Percentiles rank a stretch among this genome's conserved stretches.
Conservation (phyloP, 352 stramenopile species). For the Pythium monospermum region DNA sequence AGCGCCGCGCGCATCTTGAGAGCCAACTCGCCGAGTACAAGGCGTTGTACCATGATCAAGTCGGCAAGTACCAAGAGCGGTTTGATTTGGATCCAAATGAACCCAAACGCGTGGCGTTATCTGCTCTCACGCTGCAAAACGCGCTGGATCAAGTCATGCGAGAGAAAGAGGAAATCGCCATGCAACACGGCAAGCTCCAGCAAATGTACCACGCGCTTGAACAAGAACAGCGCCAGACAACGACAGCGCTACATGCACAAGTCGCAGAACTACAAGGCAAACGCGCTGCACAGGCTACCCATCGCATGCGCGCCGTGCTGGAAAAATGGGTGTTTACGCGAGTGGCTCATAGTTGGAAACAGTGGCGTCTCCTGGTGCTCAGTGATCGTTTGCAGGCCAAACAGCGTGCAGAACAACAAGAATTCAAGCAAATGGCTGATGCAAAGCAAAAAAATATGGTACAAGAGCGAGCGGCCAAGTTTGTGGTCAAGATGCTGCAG, state of each 20-base stretch:
- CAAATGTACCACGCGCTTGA: slow-evolving; percentile 32
- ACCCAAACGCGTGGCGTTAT: slow-evolving; percentile 41
- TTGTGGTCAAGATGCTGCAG: neutral
- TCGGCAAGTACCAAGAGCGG: slow-evolving; percentile 46
- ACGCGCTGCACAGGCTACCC: slow-evolving; percentile 18
- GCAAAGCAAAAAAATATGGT: neutral
- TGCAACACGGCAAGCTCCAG: slow-evolving; percentile 35
- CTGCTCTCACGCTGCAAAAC: slow-evolving; percentile 47
- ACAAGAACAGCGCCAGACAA: slow-evolving; percentile 18
- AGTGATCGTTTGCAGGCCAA: slow-evolving; percentile 9
- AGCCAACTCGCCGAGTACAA: slow-evolving; percentile 23
- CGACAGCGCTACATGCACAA: slow-evolving; percentile 19
- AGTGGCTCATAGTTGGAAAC: slow-evolving; percentile 31
- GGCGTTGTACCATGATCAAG: slow-evolving; percentile 28
- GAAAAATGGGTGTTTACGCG: slow-evolving; percentile 29
- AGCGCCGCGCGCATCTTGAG: slow-evolving; percentile 35
- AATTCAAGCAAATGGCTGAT: neutral
- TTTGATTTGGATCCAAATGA: slow-evolving; percentile 53
- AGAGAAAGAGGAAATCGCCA: slow-evolving; percentile 64
- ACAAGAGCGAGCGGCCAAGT: slow-evolving; percentile 5
- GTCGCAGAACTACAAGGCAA: slow-evolving; percentile 18
- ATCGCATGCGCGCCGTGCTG: slow-evolving; percentile 23
- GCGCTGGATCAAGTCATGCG: slow-evolving; percentile 48
- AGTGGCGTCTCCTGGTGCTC: slow-evolving; percentile 23
- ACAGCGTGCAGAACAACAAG: slow-evolving; percentile 1